Conservation (phyloP, 2,329 filamentous ascomycete genomes). For the Aspergillus proliferans region DNA sequence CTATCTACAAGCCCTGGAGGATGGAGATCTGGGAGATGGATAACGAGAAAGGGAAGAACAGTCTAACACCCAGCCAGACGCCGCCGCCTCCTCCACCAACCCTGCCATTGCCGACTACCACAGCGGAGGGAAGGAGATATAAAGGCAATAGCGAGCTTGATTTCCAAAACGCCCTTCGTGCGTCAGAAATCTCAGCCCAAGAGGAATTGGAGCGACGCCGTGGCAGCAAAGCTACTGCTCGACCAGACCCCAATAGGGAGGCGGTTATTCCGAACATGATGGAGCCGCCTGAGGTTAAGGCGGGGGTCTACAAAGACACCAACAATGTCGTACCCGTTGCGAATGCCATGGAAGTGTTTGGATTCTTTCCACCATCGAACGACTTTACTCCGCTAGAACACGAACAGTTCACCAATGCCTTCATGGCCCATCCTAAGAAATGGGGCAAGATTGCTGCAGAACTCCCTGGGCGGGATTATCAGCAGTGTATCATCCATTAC, state of each 20-base stretch:
- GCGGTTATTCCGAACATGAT: conserved; percentile 46
- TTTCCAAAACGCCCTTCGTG: conserved; percentile 42
- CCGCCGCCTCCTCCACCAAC: conserved; percentile 29
- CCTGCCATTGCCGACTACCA: conserved; percentile 22
- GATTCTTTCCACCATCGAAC: conserved; percentile 40
- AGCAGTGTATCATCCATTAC: conserved; percentile 47
- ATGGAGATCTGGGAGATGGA: conserved; percentile 38
- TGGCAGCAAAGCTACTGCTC: conserved; percentile 38
- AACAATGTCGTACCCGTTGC: conserved; percentile 38
- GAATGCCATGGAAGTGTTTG: conserved; percentile 38
- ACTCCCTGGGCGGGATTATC: conserved; percentile 41
- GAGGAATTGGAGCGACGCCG: conserved; percentile 42
- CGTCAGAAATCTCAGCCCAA: conserved; percentile 43
- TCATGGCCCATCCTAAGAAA: conserved; percentile 45
- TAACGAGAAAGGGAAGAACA: conserved; percentile 32
- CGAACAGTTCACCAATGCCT: conserved; percentile 41
- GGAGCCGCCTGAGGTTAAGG: conserved; percentile 32
- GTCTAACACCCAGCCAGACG: conserved; percentile 30
- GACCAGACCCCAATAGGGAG: conserved; percentile 41
- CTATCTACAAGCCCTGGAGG: conserved; percentile 42
- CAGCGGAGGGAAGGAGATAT: conserved; percentile 36
- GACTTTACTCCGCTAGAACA: conserved; percentile 46
- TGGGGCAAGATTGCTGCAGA: conserved; percentile 47
- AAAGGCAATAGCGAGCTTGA: conserved; percentile 46
- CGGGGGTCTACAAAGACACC: conserved; percentile 40